A percentile compares a stretch with the other conserved stretches of the same genome.
Evolutionary conservation across 2,329 filamentous ascomycete species (phyloP).

Genomic region (Malbranchea cinnamomea): DNA sequence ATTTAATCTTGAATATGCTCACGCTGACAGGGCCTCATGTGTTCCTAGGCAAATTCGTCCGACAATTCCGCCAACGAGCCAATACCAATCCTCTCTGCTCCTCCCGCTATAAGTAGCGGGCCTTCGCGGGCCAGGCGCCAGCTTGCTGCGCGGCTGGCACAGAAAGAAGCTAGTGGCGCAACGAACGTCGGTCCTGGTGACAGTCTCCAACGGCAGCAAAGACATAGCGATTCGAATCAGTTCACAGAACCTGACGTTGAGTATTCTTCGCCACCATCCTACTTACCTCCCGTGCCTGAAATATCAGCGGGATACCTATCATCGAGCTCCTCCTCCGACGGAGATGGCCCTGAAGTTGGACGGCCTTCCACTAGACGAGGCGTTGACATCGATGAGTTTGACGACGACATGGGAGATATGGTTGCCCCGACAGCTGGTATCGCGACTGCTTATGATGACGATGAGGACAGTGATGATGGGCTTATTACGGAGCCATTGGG

Average conservation of each 20-base stretch:
- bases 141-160: constrained; percentile 74
- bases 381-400: constrained; percentile 40
- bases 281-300: constrained; percentile 24
- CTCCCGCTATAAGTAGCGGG: constrained; percentile 67
- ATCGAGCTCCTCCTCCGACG: constrained; percentile 27
- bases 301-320: too few species aligned
- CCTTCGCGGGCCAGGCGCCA: constrained; percentile 77
- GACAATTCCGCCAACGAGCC: constrained; percentile 21
- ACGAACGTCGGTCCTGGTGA: too few species aligned
- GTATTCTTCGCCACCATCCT: constrained; percentile 23
- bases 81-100: constrained; percentile 33
- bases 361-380: constrained; percentile 41
- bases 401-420: constrained; percentile 35
- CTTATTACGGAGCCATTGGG: constrained; percentile 50
- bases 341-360: constrained; percentile 21
- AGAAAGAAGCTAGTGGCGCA: constrained; percentile 60
- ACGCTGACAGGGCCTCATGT: too few species aligned
- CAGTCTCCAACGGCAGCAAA: too few species aligned
- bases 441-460: constrained; percentile 34
- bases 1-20: too few species aligned
- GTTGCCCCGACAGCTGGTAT: constrained; percentile 25
- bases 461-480: constrained; percentile 38
- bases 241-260: neutral
- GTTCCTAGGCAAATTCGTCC: constrained; percentile 17
- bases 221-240: too few species aligned